Evolutionary conservation across 805 yeast genomes (phyloP), one percentile per base, ranked within the genome.

Genomic region (Candida michaelii): DNA sequence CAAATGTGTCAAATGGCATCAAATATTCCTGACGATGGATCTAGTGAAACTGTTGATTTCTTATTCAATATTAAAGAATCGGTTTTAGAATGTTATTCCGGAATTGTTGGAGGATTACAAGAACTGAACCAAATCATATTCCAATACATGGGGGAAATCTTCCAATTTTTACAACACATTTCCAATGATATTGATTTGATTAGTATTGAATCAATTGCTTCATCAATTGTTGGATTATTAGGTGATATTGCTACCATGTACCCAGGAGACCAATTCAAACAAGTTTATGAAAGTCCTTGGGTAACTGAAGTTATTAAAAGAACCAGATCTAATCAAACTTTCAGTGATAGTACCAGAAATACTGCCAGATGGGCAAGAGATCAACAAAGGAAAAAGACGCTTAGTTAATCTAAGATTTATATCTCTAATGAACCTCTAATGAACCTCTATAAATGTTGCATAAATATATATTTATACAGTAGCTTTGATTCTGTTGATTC

Each of bases 341-440:
- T 82, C 58, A 71, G 80, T 27, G 79, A 77, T 53, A 67, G 74
- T 42, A 89, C 97, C 10, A 81, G 79, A 60, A 93, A 85, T 56
- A 87, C 96, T n/a, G 97, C 97, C 7, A 80, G 90, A 66, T 93
- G 98, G 98, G 97, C 99, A 12, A 79, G 93, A 53, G 96, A 86
- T 56, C 96, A 83, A 66, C 87, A 79, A 60, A 79, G 77, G 63
- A 40, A 67, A 69, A 46, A 27, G 35, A 34, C 17, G 14, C 6
- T 21, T 12, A 17, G 3, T 15, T 10, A 27, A 27, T 10, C 12
- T 11, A 11, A 30, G 30, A 39, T 32, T 18, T 5, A 25, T 14
- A 31, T 21, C 50, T 46, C 50, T 46, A 39, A 46, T 43, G 50
- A 46, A 44, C 37, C 50, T 47, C 50, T 47, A 39, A 43, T 27